Conservation (phyloP, 139 green algal species). For the Bryopsis sp. region DNA sequence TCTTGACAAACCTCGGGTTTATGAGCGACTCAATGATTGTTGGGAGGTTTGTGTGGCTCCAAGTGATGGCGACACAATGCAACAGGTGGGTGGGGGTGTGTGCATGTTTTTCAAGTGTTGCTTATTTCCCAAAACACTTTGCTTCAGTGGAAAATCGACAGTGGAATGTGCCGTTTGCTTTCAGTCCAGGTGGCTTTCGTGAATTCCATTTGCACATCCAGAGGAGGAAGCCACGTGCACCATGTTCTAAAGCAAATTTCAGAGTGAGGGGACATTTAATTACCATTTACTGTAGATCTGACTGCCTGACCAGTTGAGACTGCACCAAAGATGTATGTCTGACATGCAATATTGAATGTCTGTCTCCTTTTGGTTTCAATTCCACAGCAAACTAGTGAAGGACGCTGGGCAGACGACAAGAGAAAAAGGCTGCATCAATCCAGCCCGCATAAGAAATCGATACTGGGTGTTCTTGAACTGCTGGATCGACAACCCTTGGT, state of each 20-base stretch:
- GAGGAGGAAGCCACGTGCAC: conserved; percentile 96
- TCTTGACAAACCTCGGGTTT: conserved; percentile 60
- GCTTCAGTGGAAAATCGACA: no score
- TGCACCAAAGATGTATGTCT: no score
- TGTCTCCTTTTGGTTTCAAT: no score
- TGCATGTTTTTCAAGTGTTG: no score
- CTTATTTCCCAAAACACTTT: no score
- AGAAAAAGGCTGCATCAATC: conserved; percentile 84
- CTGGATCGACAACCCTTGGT: conserved; percentile 95
- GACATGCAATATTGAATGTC: no score
- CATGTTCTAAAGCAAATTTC: conserved; percentile 82
- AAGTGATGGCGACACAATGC: no score
- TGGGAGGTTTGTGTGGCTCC: conserved; percentile 90
- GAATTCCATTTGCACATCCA: conserved; percentile 94
- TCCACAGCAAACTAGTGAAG: conserved; percentile 58
- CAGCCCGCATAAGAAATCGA: conserved; percentile 96
- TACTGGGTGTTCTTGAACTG: conserved; percentile 97
- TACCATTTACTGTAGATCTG: no score
- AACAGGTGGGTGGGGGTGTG: no score
- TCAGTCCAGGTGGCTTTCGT: conserved; percentile 95
- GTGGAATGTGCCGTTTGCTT: no score
- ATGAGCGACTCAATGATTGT: conserved; percentile 81
- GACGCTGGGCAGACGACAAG: conserved; percentile 93
- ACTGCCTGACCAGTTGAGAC: no score
- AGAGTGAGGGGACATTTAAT: no score